Base-by-base conservation (phyloP, 306 rosid genomes). In the Vicia sativa region DNA sequence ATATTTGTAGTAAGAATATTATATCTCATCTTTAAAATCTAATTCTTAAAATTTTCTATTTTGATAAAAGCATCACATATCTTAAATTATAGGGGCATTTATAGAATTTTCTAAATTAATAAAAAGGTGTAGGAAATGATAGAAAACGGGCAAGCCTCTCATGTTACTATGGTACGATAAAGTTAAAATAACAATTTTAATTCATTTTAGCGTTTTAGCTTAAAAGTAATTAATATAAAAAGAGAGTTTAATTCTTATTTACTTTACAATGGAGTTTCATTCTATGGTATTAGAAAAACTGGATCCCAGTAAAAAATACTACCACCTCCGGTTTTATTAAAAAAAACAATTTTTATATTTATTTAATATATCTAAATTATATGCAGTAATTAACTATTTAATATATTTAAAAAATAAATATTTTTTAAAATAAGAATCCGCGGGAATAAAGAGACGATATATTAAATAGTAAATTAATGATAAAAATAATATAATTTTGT, bases 71-170 rank as follows among this genome's bases (percentile, higher is more conserved):
- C n/a, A 67, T 50, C 56, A 19, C 29, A 10, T 18, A 61, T 53
- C 37, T 19, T 16, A 2, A 75, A 41, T 58, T 8, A 26, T 1
- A 71, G 73, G 95, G 91, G 78, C 29, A 70, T 31, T 76, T 44
- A 41, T 16, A 87, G 82, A 52, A 21, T 11, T 52, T 21, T 21
- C 8, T 21, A 52, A 19, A 19, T 1, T 10, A 52, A 18, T 3
- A 14, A 5, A 50, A 19, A 19, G 2, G 2, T 2, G 29, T 52
- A 52, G 0, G 0, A 19, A 19, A 52, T 8, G 14, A 52, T 59
- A 77, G 80, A 86, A 84, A 87, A 91, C 84, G 80, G 78, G 82
- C 76, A 71, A 81, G 74, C 45, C 76, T 73, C 59, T 77, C 85
- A 82, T 87, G 89, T 84, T 54, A 54, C 15, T 54, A 11, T 12